Evolutionary conservation across 2,329 filamentous ascomycete genomes (phyloP), one percentile per base, ranked within the genome.

Genomic region (Hypoxylon sp.): DNA sequence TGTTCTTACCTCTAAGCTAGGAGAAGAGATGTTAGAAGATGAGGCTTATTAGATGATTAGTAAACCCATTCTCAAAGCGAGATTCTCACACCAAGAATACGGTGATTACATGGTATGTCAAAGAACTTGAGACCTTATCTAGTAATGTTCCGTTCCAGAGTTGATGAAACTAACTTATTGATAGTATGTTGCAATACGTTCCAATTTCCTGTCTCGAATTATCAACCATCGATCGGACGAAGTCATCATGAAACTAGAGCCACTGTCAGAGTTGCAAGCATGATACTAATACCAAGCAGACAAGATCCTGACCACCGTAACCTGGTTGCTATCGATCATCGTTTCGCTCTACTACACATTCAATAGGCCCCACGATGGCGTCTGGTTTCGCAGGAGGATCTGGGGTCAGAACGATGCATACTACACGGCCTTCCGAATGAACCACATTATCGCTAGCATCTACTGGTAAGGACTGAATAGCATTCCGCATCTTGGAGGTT

Each of bases 1-100:
- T 41, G 71, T 68, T 15, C 24, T 19, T 26, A 48, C 37, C 8
- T 8, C 19, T 39, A 20, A 24, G 4, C 44, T 8, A 46, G 17
- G 22, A 19, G 22, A 43, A n/a, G 30, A 41, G n/a, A 37, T 37
- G 34, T n/a, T 6, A 7, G 19, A 13, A n/a, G 32, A 46, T 15
- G 39, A 26, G 15, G 46, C 52, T 63, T 30, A 66, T 48, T 20
- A 3, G 24, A 24, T 19, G 11, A 53, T 28, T 28, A 91, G 89
- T 87, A 75, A 95, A 95, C 76, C 92, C 92, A 26, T 95, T 95
- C 79, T 81, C 85, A 62, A 88, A 84, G 77, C 87, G 87, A 72
- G 90, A 93, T 62, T 82, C 86, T 17, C 89, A 92, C 74, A 83
- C 83, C 64, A 77, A 79, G 28, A 80, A 81, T 65, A 82, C 87